phyloP scores from a whole-genome alignment of 2,329 filamentous ascomycete genomes.

The Amphichorda felina region DNA sequence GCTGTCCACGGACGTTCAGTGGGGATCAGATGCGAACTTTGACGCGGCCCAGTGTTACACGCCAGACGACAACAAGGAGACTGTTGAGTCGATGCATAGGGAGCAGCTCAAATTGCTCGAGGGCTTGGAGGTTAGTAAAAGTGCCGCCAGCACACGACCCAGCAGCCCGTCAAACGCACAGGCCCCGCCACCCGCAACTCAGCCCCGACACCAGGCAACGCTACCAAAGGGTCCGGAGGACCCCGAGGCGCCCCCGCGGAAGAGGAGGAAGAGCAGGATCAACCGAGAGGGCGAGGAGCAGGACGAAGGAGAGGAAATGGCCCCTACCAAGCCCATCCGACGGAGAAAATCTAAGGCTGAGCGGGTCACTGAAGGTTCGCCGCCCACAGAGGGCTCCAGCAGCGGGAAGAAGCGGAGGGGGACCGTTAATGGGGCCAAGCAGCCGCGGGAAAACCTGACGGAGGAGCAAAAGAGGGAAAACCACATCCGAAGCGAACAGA shows the following conservation, averaged over 20 bases:
- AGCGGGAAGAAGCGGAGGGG: conserved; percentile 40
- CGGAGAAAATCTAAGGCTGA: conserved; percentile 31
- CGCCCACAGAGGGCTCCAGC: conserved; percentile 9
- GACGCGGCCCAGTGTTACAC: conserved; percentile 44
- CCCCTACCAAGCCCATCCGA: conserved; percentile 2
- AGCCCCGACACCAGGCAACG: conserved; percentile 5
- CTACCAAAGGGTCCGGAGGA: conserved; percentile 15
- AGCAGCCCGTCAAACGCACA: conserved; percentile 33
- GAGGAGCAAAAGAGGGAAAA: conserved; percentile 78
- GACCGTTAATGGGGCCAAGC: conserved; percentile 26
- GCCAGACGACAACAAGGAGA: conserved; percentile 42
- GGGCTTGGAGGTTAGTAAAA: conserved; percentile 44
- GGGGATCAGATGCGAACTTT: conserved; percentile 60
- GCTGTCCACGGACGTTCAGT: conserved; percentile 39
- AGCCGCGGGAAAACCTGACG: conserved; percentile 57
- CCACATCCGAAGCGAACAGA: conserved; percentile 80
- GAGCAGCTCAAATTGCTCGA: conserved; percentile 43
- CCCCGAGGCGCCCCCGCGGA: conserved; percentile 29
- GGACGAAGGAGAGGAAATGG: conserved; percentile 3
- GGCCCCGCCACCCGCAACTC: background rate
- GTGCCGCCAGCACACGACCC: conserved; percentile 45
- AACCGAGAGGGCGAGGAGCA: conserved; percentile 33
- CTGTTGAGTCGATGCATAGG: conserved; percentile 42
- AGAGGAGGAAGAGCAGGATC: conserved; percentile 42
- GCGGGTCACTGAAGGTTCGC: conserved; percentile 5